phyloP scores from a whole-genome alignment of 2,329 filamentous ascomycete species.

The Apiospora marii region DNA sequence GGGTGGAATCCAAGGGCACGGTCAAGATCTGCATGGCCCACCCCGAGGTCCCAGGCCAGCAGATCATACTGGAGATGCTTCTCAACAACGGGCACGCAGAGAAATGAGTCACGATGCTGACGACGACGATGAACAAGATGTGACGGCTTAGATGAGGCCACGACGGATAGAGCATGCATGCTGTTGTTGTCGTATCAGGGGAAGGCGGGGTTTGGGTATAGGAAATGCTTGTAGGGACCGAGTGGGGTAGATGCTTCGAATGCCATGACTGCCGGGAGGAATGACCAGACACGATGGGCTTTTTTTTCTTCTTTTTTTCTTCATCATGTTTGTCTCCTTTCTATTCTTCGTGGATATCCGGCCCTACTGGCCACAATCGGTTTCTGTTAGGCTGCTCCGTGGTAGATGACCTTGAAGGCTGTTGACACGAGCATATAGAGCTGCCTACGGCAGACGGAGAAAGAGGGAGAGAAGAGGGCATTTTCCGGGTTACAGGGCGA shows the following conservation, averaged over 20 bases:
- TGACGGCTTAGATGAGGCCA: conserved; percentile 1
- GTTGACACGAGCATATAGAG: background rate
- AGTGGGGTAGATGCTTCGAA: background rate
- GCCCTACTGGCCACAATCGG: conserved; percentile 20
- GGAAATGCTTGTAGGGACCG: background rate
- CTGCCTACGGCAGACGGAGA: background rate
- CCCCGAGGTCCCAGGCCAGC: conserved; percentile 82
- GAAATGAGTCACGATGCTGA: conserved; percentile 42
- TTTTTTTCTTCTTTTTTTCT: background rate
- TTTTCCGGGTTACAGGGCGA: background rate
- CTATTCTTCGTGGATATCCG: conserved; percentile 14
- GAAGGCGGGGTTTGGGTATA: background rate
- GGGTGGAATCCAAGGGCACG: conserved; percentile 68
- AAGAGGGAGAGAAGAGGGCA: no score
- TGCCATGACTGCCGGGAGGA: background rate
- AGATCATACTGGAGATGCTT: conserved; percentile 91
- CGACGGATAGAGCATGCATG: background rate
- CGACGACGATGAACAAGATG: background rate
- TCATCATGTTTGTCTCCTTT: background rate
- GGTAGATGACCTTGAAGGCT: background rate
- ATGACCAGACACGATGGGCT: background rate
- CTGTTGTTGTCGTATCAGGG: background rate
- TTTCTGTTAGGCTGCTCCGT: conserved; percentile 15
- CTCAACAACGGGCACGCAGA: conserved; percentile 84
- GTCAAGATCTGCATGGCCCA: conserved; percentile 97